Evolutionary conservation across 306 rosid species (phyloP).

Genomic region (Cicer yamashitae): DNA sequence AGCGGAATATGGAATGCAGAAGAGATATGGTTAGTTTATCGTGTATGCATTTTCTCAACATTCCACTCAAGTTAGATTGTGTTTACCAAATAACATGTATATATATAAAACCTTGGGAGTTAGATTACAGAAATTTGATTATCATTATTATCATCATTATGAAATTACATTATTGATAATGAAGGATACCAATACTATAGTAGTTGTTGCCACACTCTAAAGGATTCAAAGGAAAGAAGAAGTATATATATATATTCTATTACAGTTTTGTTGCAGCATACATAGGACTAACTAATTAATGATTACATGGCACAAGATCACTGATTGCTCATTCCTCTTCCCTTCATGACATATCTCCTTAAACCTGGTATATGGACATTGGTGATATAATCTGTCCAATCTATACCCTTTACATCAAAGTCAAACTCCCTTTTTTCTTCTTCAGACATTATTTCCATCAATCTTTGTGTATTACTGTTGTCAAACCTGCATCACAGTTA

Average conservation of each 20-base stretch:
- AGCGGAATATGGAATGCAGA: constrained; percentile 90
- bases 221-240: constrained; percentile 24
- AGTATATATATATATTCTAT: constrained; percentile 31
- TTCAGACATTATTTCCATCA: constrained; percentile 80
- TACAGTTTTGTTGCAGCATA: constrained; percentile 46
- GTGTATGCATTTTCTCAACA: constrained; percentile 17
- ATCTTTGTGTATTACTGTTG: constrained; percentile 71
- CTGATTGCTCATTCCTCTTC: constrained; percentile 65
- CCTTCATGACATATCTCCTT: constrained; percentile 87
- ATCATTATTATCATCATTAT: constrained; percentile 42
- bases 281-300: constrained; percentile 33
- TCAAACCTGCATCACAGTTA: constrained; percentile 74
- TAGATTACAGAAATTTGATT: constrained; percentile 33
- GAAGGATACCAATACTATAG: constrained; percentile 37
- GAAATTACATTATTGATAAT: constrained; percentile 50
- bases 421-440: constrained; percentile 83
- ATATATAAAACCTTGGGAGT: constrained; percentile 1
- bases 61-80: background rate
- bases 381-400: constrained; percentile 85
- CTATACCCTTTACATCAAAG: constrained; percentile 78
- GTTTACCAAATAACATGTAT: background rate
- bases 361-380: constrained; percentile 91
- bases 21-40: constrained; percentile 73
- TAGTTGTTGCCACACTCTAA: constrained; percentile 39
- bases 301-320: constrained; percentile 37